Evolutionary conservation across 2,329 filamentous ascomycete species (phyloP), one percentile per base, ranked within the genome.

Genomic region (Blastomyces gilchristii): DNA sequence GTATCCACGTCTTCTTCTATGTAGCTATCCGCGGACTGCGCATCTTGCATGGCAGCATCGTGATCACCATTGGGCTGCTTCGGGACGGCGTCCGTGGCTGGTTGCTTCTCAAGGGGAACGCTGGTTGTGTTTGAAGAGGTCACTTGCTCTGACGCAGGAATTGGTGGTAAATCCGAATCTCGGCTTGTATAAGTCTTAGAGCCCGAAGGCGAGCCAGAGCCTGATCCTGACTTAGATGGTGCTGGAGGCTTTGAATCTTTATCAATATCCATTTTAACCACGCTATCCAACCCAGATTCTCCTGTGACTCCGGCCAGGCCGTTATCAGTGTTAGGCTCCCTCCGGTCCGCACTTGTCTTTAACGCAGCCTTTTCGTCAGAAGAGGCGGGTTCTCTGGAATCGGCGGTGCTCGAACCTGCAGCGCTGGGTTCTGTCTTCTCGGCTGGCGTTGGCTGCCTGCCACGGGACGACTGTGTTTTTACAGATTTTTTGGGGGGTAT

Each of bases 41-140:
- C 80, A 73, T 90, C 87, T 45, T 81, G 80, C 84, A 90, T 90
- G 62, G 86, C 81, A 62, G 87, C 78, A 67, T 84, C 81, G 61
- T 75, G 81, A 67, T 86, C 84, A 3, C 66, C 62, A 63, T 67
- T 62, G 31, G 65, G 53, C 61, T 70, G 69, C 31, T 71, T 68
- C 4, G 66, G 49, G n/a, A 62, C 63, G n/a, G 60, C 22, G 6
- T 66, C 63, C 9, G 57, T 58, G 18, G 58, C 63, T 9, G 57
- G 52, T 22, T 43, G 39, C 45, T 64, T 62, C 16, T 59, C 62
- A 39, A 37, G 28, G n/a, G 58, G 54, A n/a, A 3, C n/a, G 25
- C 49, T 56, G 28, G 41, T 43, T 56, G 43, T n/a, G 25, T 63
- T 37, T 39, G 54, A 12, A 45, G 47, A 7, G 12, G 56, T 8